Evolutionary conservation across 768 basidiomycete genomes (phyloP).

Genomic region (Agrocybe pediades): DNA sequence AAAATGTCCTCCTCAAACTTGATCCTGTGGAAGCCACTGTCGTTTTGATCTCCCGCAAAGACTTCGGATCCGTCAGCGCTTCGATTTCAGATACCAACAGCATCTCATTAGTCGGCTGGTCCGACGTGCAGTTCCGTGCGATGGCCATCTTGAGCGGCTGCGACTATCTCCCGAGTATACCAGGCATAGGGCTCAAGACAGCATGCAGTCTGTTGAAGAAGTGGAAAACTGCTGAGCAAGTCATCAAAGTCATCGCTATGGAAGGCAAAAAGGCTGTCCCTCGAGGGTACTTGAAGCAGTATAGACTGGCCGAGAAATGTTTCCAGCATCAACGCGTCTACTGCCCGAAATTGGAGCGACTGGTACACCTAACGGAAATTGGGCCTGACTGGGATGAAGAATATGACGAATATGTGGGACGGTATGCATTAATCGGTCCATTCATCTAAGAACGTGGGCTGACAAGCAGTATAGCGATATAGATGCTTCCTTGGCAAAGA

Average conservation of each 20-base stretch:
- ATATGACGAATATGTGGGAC: conserved; percentile 72
- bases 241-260: conserved; percentile 68
- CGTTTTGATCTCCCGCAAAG: conserved; percentile 61
- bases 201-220: conserved; percentile 82
- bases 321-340: conserved; percentile 94
- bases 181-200: conserved; percentile 92
- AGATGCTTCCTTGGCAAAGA: conserved; percentile 61
- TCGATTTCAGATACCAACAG: conserved; percentile 49
- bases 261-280: conserved; percentile 89
- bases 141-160: conserved; percentile 95
- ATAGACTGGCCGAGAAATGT: conserved; percentile 84
- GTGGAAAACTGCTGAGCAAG: conserved; percentile 85
- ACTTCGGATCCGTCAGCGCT: conserved; percentile 63
- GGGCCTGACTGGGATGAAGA: conserved; percentile 57
- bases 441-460: background rate
- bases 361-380: conserved; percentile 74
- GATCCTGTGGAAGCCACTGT: conserved; percentile 70
- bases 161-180: conserved; percentile 90
- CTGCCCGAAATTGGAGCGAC: conserved; percentile 61
- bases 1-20: conserved; percentile 90
- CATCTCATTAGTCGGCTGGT: conserved; percentile 87
- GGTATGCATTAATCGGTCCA: conserved; percentile 40
- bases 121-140: conserved; percentile 84
- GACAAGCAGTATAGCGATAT: conserved; percentile 53
- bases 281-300: conserved; percentile 69